These are phyloP conservation scores for Scedosporium boydii DNA, from an alignment of 2,329 filamentous ascomycete species.

Conservation along the genomic window DNA sequence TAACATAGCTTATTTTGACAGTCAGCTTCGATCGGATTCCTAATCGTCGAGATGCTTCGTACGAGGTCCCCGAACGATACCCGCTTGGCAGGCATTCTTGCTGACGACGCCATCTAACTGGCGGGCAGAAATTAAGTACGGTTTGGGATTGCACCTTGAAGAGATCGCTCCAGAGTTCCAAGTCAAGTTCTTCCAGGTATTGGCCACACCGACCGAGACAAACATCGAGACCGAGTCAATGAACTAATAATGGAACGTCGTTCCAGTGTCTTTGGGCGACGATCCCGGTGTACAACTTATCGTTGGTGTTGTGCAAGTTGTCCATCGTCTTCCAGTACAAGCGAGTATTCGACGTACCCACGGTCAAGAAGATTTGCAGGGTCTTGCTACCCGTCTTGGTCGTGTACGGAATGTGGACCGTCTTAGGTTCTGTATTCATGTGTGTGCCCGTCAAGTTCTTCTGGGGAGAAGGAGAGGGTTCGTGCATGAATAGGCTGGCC, in stretches of 20 bases:
- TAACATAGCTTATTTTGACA: too few species aligned
- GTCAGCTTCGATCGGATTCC: too few species aligned
- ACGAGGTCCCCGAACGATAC: too few species aligned
- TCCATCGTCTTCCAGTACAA: constrained; percentile 18
- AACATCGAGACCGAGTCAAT: background rate
- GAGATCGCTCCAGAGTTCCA: too few species aligned
- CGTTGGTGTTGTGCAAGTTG: constrained; percentile 16
- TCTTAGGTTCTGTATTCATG: constrained; percentile 16
- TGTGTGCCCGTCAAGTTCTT: constrained; percentile 16
- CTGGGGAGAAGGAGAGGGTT: constrained; percentile 12
- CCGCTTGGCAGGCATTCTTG: too few species aligned
- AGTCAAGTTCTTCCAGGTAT: too few species aligned
- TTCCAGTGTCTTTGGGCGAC: constrained; percentile 16
- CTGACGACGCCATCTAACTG: too few species aligned
- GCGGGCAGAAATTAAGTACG: too few species aligned
- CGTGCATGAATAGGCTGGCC: constrained; percentile 13
- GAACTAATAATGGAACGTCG: background rate
- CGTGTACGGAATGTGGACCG: constrained; percentile 17
- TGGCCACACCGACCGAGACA: too few species aligned
- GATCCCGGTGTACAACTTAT: constrained; percentile 15
- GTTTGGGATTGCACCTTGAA: too few species aligned
- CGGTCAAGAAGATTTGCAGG: constrained; percentile 14
- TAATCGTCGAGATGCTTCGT: too few species aligned
- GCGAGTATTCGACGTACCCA: constrained; percentile 15
- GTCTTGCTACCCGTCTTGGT: constrained; percentile 12